Percentiles rank a stretch among this genome's conserved stretches.
Conservation (phyloP, 805 yeast genomes). For the Kurtzmaniella fragi region DNA sequence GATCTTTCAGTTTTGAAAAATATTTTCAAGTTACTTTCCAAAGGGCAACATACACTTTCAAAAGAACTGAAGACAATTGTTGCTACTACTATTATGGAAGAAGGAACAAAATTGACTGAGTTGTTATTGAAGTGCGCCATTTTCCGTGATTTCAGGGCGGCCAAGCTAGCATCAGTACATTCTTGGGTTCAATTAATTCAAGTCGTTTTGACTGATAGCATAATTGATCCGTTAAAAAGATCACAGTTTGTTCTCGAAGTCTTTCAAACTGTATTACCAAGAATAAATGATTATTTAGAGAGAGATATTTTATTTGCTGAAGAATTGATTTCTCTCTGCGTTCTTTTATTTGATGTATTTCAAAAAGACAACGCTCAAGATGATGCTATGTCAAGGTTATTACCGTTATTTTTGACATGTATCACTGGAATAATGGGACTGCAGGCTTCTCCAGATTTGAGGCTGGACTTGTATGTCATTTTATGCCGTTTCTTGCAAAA, state of each 20-base stretch:
- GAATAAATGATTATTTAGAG: conserved; percentile 69
- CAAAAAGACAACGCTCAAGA: conserved; percentile 23
- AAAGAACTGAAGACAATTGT: conserved; percentile 16
- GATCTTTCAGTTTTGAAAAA: conserved; percentile 34
- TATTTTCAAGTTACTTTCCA: conserved; percentile 14
- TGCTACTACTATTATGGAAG: conserved; percentile 21
- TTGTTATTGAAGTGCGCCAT: conserved; percentile 43
- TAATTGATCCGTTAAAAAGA: conserved; percentile 39
- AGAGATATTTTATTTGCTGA: conserved; percentile 62
- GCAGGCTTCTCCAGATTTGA: conserved; percentile 56
- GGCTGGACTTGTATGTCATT: conserved; percentile 77
- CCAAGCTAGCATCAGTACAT: conserved; percentile 60
- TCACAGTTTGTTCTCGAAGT: conserved; percentile 68
- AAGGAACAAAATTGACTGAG: conserved; percentile 23
- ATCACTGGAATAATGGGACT: conserved; percentile 70
- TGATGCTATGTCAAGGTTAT: conserved; percentile 44
- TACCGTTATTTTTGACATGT: conserved; percentile 69
- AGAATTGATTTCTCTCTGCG: conserved; percentile 72
- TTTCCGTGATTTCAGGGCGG: conserved; percentile 41
- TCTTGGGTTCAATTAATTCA: conserved; percentile 84
- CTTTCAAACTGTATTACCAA: conserved; percentile 71
- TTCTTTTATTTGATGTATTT: conserved; percentile 61
- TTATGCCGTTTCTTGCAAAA: conserved; percentile 60
- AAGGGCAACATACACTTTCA: conserved; percentile 3
- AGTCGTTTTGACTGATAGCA: conserved; percentile 61